Evolutionary conservation across 345 rosid genomes (phyloP).

Genomic region (Salix brachista): DNA sequence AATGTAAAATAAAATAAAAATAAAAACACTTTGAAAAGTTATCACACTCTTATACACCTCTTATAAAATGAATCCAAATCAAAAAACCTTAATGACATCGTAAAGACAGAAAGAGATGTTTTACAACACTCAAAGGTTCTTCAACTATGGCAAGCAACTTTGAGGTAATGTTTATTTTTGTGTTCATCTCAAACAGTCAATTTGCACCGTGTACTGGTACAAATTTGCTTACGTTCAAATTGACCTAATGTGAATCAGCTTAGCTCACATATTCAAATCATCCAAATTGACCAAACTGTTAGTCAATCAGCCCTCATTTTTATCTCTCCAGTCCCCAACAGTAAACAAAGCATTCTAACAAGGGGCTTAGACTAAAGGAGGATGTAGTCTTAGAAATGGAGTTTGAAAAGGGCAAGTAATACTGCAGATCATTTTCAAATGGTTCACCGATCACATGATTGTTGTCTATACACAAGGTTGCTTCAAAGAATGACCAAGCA

Average conservation of each 20-base stretch:
- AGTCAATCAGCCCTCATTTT: not conserved
- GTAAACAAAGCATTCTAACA: not conserved
- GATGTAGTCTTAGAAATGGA: not conserved
- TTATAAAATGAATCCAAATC: not conserved
- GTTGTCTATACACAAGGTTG: not conserved
- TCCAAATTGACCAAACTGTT: not conserved
- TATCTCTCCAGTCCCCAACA: no score
- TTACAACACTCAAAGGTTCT: not conserved
- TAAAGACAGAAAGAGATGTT: not conserved
- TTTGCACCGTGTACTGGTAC: no score
- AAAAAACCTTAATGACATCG: not conserved
- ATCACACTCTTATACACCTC: no score
- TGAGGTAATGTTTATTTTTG: not conserved
- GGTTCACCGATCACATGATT: not conserved
- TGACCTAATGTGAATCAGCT: not conserved
- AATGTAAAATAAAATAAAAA: no score
- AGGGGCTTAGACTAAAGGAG: not conserved
- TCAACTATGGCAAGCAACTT: not conserved
- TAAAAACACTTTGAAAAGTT: no score
- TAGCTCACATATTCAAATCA: not conserved
- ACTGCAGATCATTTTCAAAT: not conserved
- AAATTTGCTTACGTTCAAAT: not conserved
- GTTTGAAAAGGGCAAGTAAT: not conserved
- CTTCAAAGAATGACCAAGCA: not conserved
- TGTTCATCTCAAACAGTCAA: no score